A percentile compares a stretch with the other conserved stretches of the same genome.
Evolutionary conservation across 768 basidiomycete genomes (phyloP).

Genomic region (Lentinula detonsa): DNA sequence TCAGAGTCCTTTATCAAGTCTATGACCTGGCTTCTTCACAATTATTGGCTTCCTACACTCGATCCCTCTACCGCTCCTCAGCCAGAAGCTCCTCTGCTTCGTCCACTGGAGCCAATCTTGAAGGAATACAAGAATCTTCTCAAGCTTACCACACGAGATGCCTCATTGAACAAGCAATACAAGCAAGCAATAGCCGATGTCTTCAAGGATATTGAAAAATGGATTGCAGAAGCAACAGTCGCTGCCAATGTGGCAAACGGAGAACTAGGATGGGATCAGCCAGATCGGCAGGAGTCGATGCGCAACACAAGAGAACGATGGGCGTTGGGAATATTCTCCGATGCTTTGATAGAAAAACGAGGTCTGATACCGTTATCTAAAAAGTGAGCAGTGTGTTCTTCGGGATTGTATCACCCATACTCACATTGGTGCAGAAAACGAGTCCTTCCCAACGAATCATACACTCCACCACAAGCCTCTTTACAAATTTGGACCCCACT

Average conservation of each 20-base stretch:
- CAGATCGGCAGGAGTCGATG: constrained; percentile 22
- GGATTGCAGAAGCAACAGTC: constrained; percentile 71
- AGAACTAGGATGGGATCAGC: constrained; percentile 39
- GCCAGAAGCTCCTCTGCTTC: constrained; percentile 29
- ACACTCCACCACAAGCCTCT: constrained; percentile 44
- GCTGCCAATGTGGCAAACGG: constrained; percentile 46
- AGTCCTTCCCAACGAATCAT: constrained; percentile 28
- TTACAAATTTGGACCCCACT: constrained; percentile 66
- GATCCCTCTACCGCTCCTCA: constrained; percentile 39
- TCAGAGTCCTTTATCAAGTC: constrained; percentile 38
- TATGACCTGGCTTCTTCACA: constrained; percentile 74
- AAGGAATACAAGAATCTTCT: constrained; percentile 66
- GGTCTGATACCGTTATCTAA: constrained; percentile 77
- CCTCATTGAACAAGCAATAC: constrained; percentile 46
- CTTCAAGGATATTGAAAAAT: constrained; percentile 65
- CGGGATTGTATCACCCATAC: constrained; percentile 47
- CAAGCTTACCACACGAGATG: constrained; percentile 60
- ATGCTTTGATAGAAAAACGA: constrained; percentile 63
- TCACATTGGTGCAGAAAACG: constrained; percentile 46
- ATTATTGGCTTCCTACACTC: constrained; percentile 79
- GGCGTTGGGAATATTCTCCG: constrained; percentile 65
- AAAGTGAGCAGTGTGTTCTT: constrained; percentile 52
- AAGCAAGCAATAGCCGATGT: constrained; percentile 43
- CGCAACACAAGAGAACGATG: constrained; percentile 54
- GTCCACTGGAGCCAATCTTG: constrained; percentile 62